Base-by-base conservation (phyloP, 345 rosid species). In the Brassica carinata region DNA sequence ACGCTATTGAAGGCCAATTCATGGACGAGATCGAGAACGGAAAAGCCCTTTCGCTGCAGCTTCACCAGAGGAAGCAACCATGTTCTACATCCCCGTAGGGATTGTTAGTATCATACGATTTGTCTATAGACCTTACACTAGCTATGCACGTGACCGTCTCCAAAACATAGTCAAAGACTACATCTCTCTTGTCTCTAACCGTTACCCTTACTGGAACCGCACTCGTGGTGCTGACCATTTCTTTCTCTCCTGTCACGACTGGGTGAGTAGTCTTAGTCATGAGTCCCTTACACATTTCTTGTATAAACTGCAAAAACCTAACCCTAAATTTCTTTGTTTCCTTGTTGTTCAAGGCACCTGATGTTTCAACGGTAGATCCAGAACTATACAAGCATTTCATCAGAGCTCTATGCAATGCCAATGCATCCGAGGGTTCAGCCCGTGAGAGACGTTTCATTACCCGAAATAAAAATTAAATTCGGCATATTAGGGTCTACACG, bases 321-420 rank as follows among this genome's bases (percentile, higher is more conserved):
- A 1, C 18, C 57, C 71, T 74, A 48, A 48, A 4, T 34, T 17
- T 30, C 10, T 0, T 38, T 48, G 7, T 29, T 27, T 66, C 0
- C 64, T 71, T 81, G 55, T 62, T 43, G 5, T 36, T 74, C 45
- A 79, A 90, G 97, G 96, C 91, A 30, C 97, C 94, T 0, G 88
- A 89, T 33, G 84, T 90, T 2, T 87, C 97, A 6, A 18, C 61
- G 11, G 67, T 18, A 26, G 71, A 88, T 55, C 92, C 88, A 34
- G 80, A 83, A 57, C 62, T 88, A 23, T 90, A 82, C 88, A 86
- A 78, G 76, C 78, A 86, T 69, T 88, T 90, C 61, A 82, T 89
- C 0, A 85, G 96, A 68, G 98, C 84, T 17, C 87, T 92, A 1
- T 92, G 97, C 83, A 94, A 92, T 75, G 98, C 98, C 75, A 94